Base-by-base conservation (phyloP, 1,139 yeast species). In the Suhomyces yuchorum region DNA sequence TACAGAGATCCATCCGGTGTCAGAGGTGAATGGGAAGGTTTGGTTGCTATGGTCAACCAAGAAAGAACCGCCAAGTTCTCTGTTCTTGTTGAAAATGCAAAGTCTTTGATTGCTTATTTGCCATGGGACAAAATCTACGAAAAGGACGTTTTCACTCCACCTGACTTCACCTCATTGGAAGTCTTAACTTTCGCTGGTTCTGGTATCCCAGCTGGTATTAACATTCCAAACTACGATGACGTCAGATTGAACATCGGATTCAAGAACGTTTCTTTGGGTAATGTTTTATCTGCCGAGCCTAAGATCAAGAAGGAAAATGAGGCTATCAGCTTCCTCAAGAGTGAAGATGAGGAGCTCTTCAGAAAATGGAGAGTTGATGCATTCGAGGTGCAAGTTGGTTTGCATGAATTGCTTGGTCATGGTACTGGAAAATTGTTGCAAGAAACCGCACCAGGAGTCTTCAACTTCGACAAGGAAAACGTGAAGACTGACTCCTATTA, bases 21-120 rank as follows among this genome's bases (percentile, higher is more conserved):
- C 40, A 81, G 93, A 62, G 97, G 96, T 51, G 97, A 90, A 69
- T 90, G 95, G 93, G 96, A 90, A 70, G 91, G 96, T 30, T 71
- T 90, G 41, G 95, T 90, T 36, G 95, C 96, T n/a, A 87, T 89
- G 82, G 96, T 89, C 47, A 88, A 90, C 67, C 85, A 86, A 60
- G 93, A 88, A 55, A 80, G 96, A 55, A 90, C 97, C 19, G 85
- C 81, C 45, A 89, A 88, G 60, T 90, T 90, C 62, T 82, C 85
- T 24, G 73, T 73, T 14, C 75, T 90, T 57, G 96, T 90, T 18
- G 67, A 73, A 11, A 74, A 75, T 52, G 96, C 96, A 14, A 78
- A 82, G 42, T 66, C 73, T 17, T 86, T 83, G 60, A 87, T 90
- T 54, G 56, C 74, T 1, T 70, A 79, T 56, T 77, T 90, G 55